Conservation (phyloP, 192 early-diverging fungal genomes). For the Coemansia sp. region DNA sequence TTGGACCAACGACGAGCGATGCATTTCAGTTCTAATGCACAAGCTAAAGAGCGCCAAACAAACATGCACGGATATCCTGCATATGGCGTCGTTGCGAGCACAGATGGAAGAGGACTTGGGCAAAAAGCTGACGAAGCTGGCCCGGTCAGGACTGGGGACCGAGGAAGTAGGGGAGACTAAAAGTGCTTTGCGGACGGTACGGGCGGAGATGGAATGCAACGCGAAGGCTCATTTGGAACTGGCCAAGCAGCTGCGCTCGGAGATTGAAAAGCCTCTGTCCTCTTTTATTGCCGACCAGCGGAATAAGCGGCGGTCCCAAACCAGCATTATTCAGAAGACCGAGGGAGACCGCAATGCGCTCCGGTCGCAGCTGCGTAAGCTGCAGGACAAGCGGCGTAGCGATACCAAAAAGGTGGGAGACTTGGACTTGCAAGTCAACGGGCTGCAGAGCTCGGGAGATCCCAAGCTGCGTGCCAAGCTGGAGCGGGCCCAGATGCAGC, state of each 20-base stretch:
- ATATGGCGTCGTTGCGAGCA: constrained; percentile 60
- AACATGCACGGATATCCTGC: constrained; percentile 65
- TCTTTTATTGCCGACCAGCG: constrained; percentile 68
- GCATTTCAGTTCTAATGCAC: constrained; percentile 62
- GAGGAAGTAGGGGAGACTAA: constrained; percentile 68
- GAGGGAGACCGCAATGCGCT: constrained; percentile 46
- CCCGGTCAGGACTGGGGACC: constrained; percentile 59
- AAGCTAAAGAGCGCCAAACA: constrained; percentile 68
- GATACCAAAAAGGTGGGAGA: constrained; percentile 56
- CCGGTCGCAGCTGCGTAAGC: constrained; percentile 50
- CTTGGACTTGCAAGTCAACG: constrained; percentile 45
- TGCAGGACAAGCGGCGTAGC: constrained; percentile 56
- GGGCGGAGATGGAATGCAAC: constrained; percentile 62
- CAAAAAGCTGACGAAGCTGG: constrained; percentile 61
- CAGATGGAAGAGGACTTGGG: constrained; percentile 69
- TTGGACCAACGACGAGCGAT: constrained; percentile 62
- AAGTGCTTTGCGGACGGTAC: constrained; percentile 56
- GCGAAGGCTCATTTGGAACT: constrained; percentile 64
- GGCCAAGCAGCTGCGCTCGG: constrained; percentile 59
- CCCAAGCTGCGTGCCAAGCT: constrained; percentile 42
- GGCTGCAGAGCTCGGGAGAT: constrained; percentile 41
- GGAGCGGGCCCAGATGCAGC: constrained; percentile 43
- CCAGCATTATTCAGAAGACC: constrained; percentile 47
- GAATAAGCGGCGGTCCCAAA: constrained; percentile 58
- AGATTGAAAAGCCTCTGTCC: constrained; percentile 59